Evolutionary conservation across 768 basidiomycete genomes (phyloP).

Genomic region (Lactarius vividus): DNA sequence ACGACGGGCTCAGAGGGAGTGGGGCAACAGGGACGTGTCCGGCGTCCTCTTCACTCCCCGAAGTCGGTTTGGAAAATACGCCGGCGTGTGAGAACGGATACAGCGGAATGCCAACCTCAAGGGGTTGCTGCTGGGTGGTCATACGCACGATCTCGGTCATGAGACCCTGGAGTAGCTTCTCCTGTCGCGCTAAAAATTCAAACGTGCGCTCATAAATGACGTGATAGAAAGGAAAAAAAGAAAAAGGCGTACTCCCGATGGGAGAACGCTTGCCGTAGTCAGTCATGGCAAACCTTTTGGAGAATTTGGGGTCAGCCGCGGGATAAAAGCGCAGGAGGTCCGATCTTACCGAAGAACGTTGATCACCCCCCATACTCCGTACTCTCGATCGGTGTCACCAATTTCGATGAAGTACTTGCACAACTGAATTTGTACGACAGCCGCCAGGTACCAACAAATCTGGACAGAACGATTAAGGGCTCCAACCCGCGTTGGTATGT

Average conservation of each 20-base stretch:
- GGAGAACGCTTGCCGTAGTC: constrained; percentile 77
- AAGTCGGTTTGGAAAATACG: constrained; percentile 51
- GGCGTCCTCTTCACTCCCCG: constrained; percentile 36
- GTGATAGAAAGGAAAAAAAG: background rate
- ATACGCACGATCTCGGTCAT: constrained; percentile 84
- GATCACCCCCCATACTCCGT: constrained; percentile 84
- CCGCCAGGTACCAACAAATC: constrained; percentile 92
- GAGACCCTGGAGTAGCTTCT: constrained; percentile 73
- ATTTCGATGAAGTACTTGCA: constrained; percentile 85
- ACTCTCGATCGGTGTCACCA: constrained; percentile 70
- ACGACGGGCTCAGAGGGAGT: constrained; percentile 40
- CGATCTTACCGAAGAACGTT: constrained; percentile 68
- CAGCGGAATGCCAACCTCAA: constrained; percentile 76
- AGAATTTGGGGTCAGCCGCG: constrained; percentile 48
- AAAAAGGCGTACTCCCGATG: constrained; percentile 64
- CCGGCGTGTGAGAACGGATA: constrained; percentile 77
- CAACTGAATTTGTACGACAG: constrained; percentile 80
- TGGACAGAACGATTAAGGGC: constrained; percentile 32
- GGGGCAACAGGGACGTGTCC: constrained; percentile 34
- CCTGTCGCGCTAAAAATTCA: constrained; percentile 63
- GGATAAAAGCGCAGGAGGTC: background rate
- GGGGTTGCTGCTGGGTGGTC: constrained; percentile 76
- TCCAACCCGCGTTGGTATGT: background rate
- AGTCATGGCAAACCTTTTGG: constrained; percentile 84
- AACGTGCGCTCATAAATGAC: constrained; percentile 3